phyloP scores from a whole-genome alignment of 306 rosid genomes.

The Castanea sativa region DNA sequence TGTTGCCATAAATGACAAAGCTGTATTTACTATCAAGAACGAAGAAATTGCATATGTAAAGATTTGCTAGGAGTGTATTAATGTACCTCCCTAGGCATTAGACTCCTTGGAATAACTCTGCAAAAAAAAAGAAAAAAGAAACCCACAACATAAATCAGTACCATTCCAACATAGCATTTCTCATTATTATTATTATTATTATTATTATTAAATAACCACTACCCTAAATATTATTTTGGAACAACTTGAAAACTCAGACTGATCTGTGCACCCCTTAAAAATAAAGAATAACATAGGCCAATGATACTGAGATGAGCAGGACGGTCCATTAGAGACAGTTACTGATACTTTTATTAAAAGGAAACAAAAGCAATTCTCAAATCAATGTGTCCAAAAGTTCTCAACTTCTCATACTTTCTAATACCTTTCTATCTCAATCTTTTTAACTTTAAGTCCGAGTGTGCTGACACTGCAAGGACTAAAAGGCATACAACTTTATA shows the following conservation, averaged over 20 bases:
- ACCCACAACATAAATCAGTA: conserved; percentile 13
- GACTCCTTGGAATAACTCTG: conserved; percentile 88
- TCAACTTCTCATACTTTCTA: conserved; percentile 25
- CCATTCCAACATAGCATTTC: neutral
- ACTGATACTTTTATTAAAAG: neutral
- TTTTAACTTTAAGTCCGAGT: conserved; percentile 13
- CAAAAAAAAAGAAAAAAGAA: conserved; percentile 24
- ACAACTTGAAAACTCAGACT: too few species aligned
- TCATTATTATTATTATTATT: neutral
- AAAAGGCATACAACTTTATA: conserved; percentile 50
- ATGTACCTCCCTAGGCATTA: conserved; percentile 92
- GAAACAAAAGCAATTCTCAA: conserved; percentile 10
- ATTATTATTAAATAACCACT: neutral
- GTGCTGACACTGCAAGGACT: conserved; percentile 22
- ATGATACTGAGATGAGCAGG: conserved; percentile 2
- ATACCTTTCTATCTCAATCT: neutral
- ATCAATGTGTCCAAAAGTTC: conserved; percentile 21
- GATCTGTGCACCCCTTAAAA: too few species aligned
- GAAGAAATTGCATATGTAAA: neutral
- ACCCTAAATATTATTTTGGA: neutral
- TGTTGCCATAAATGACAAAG: neutral
- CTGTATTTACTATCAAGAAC: neutral
- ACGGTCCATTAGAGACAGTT: conserved; percentile 8
- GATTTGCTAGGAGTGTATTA: neutral
- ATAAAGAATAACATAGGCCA: neutral